Evolutionary conservation across 1,139 yeast species (phyloP), one percentile per base, ranked within the genome.

Genomic region (Entelexis paramagnoliae): DNA sequence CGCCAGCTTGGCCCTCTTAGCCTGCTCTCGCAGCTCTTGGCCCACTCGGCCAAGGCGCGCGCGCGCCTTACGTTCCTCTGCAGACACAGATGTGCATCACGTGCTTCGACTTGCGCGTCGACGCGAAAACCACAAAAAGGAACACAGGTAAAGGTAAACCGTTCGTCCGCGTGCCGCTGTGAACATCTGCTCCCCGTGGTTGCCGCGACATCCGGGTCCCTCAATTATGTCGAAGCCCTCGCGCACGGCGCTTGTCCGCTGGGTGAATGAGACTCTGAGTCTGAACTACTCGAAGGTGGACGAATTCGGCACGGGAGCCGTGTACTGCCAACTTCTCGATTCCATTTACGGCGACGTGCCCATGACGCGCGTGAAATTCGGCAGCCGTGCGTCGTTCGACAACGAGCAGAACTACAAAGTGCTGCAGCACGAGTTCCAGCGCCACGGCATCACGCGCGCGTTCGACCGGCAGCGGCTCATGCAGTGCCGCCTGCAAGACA

Each of bases 301-400:
- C 64, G 91, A 88, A 66, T 83, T 96, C 64, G 99, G 99, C 19
- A 80, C 83, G 2, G 99, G 99, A 3, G 96, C 95, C 0, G 93
- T 87, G 2, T 89, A 85, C 66, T 88, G 97, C 67, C 96, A 89
- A 67, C 75, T 91, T 48, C 76, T 89, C 72, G 96, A 91, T 67
- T 79, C 89, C 24, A 79, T 91, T 30, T 84, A 75, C 62, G 81
- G 83, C 24, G 95, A 86, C 59, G 75, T 89, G 16, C 91, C 95
- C 4, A 78, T 88, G 82, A 64, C 70, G 51, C 78, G 82, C 60
- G 91, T 89, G 55, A 79, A 77, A 63, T 87, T 82, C 64, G 78
- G 80, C 55, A 79, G 80, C 34, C 76, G 78, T 24, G 72, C 77
- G 34, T 95, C 87, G 58, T 87, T 85, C 66, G 95, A 89, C 58